A percentile compares a stretch with the other conserved stretches of the same genome.
These are phyloP conservation scores for Septoria petroselini DNA, from an alignment of 2,329 filamentous ascomycete genomes.

Conservation along the genomic window DNA sequence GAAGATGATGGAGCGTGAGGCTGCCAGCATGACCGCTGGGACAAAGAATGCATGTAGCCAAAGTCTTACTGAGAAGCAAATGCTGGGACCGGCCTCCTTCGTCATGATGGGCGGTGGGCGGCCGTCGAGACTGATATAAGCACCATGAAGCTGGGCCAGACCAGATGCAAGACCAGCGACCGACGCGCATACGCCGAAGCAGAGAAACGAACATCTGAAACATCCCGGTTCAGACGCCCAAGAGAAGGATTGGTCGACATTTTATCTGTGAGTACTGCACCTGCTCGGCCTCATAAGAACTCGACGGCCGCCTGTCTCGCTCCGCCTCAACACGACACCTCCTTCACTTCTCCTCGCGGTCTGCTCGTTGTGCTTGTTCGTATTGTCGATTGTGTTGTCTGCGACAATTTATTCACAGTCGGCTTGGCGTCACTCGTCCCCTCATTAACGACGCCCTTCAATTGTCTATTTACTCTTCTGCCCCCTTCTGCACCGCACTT, in stretches of 20 bases:
- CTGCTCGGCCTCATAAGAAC: constrained; percentile 6
- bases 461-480: constrained; percentile 13
- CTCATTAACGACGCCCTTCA: background rate
- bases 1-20: constrained; percentile 22
- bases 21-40: constrained; percentile 25
- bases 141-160: background rate
- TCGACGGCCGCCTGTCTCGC: constrained; percentile 6
- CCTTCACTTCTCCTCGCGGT: constrained; percentile 1
- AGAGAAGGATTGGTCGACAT: constrained; percentile 15
- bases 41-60: constrained; percentile 21
- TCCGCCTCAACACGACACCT: constrained; percentile 3
- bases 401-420: constrained; percentile 19
- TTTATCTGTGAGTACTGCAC: constrained; percentile 10
- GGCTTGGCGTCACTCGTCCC: constrained; percentile 15
- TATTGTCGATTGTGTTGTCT: constrained; percentile 11
- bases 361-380: background rate
- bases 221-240: constrained; percentile 6
- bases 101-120: background rate
- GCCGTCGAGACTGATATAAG: constrained; percentile 1
- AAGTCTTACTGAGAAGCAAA: background rate
- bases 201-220: constrained; percentile 20
- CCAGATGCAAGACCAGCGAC: background rate
- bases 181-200: constrained; percentile 15
- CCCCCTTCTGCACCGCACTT: constrained; percentile 3
- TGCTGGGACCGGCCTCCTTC: background rate